Conservation (phyloP, 768 basidiomycete genomes). For the Termitomyces heimii region DNA sequence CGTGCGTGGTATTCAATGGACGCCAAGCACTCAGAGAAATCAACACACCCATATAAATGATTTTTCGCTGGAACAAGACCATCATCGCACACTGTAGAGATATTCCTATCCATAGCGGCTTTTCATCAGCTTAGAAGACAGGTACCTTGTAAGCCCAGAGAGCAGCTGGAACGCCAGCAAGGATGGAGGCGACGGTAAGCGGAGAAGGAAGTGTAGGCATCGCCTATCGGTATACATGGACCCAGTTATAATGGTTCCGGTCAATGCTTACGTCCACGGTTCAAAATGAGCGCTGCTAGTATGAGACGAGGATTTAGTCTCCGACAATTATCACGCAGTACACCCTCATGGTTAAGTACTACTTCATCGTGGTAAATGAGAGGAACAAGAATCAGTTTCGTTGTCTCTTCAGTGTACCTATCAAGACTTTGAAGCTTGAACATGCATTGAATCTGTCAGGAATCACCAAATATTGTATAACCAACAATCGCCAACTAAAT, state of each 20-base stretch:
- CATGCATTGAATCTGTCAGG: no score
- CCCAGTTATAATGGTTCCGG: neutral
- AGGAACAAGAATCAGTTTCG: no score
- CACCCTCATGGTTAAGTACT: no score
- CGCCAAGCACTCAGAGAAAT: neutral
- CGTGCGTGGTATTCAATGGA: neutral
- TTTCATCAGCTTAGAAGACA: neutral
- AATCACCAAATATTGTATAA: no score
- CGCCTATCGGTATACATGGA: neutral
- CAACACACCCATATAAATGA: conserved; percentile 41
- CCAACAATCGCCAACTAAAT: no score
- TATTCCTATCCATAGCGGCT: neutral
- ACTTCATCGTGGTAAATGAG: no score
- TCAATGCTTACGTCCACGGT: no score
- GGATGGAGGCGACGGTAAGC: conserved; percentile 20
- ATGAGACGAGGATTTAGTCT: no score
- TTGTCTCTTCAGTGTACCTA: no score
- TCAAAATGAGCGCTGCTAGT: no score
- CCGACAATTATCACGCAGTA: no score
- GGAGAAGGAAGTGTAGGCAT: conserved; percentile 20
- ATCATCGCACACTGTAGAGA: conserved; percentile 36
- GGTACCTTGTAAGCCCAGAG: conserved; percentile 36
- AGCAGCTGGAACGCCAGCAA: conserved; percentile 29
- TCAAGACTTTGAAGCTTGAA: no score
- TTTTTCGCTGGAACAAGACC: conserved; percentile 40